phyloP scores from a whole-genome alignment of 495 filamentous ascomycete genomes.

The Xylaria longipes region DNA sequence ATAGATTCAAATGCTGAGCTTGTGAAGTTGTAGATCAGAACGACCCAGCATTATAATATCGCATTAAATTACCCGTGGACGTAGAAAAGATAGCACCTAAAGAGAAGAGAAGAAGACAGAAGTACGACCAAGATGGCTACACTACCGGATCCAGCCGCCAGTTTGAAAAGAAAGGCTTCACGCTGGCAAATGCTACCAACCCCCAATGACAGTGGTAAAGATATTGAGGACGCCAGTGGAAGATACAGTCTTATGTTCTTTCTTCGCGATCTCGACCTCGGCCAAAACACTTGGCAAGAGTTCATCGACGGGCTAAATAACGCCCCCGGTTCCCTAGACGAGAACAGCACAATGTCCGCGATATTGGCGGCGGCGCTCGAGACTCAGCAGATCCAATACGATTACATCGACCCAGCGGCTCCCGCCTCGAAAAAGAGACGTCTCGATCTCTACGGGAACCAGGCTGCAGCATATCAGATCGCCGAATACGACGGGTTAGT shows the following conservation, averaged over 20 bases:
- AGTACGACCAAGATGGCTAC: not conserved
- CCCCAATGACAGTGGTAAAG: not conserved
- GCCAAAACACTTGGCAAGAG: not conserved
- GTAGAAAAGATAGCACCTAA: not conserved
- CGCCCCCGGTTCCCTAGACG: not conserved
- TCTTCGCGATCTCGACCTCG: not conserved
- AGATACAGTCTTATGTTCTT: slow-evolving; percentile 13
- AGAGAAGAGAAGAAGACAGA: not conserved
- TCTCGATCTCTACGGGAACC: not conserved
- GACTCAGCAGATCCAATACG: not conserved
- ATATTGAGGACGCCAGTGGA: not conserved
- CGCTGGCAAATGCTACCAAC: not conserved
- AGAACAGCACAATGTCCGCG: not conserved
- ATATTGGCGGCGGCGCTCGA: not conserved
- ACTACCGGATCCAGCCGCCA: not conserved
- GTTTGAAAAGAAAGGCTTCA: slow-evolving; percentile 21
- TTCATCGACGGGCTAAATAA: not conserved
- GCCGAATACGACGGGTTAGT: slow-evolving; percentile 9
- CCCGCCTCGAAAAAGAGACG: not conserved
- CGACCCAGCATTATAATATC: not conserved
- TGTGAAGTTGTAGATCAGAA: not conserved
- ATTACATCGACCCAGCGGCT: not conserved
- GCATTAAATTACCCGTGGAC: not conserved
- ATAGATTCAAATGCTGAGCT: not conserved
- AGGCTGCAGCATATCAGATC: not conserved